phyloP scores from a whole-genome alignment of 75 land plant genomes.

The Adiantum capillusveneris region DNA sequence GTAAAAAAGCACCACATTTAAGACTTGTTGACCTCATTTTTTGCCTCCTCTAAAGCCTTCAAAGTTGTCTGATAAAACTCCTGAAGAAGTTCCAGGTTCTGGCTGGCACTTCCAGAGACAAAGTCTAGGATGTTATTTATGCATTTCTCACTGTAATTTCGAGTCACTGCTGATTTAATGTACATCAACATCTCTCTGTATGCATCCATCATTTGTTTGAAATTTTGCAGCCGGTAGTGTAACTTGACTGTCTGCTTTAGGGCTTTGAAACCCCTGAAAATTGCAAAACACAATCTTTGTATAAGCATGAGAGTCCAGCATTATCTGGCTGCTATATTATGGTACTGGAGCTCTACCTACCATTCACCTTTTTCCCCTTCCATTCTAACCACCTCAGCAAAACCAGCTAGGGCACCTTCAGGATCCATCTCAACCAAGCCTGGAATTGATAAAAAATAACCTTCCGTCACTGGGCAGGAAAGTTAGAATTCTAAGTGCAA shows the following conservation, averaged over 20 bases:
- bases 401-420: conserved; percentile 81
- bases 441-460: too few relatives aligned
- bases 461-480: too few relatives aligned
- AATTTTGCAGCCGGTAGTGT: conserved; percentile 75
- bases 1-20: background rate
- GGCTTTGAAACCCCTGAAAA: conserved; percentile 98
- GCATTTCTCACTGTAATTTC: conserved; percentile 97
- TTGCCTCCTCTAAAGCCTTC: conserved; percentile 94
- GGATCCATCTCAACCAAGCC: conserved; percentile 93
- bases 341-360: conserved; percentile 52
- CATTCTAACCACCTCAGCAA: conserved; percentile 93
- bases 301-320: too few relatives aligned
- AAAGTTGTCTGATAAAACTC: conserved; percentile 91
- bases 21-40: conserved; percentile 65
- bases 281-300: too few relatives aligned
- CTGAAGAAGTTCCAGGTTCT: conserved; percentile 71
- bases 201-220: conserved; percentile 92
- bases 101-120: conserved; percentile 85
- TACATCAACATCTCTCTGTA: conserved; percentile 95
- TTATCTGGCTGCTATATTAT: too few relatives aligned
- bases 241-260: conserved; percentile 96
- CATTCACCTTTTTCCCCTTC: conserved; percentile 98
- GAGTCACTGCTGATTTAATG: conserved; percentile 92
- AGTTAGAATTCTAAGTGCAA: too few relatives aligned
- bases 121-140: conserved; percentile 93